A percentile compares a stretch with the other conserved stretches of the same genome.
These are phyloP conservation scores for Hericium rajendrae DNA, from an alignment of 768 basidiomycete species.

Conservation along the genomic window DNA sequence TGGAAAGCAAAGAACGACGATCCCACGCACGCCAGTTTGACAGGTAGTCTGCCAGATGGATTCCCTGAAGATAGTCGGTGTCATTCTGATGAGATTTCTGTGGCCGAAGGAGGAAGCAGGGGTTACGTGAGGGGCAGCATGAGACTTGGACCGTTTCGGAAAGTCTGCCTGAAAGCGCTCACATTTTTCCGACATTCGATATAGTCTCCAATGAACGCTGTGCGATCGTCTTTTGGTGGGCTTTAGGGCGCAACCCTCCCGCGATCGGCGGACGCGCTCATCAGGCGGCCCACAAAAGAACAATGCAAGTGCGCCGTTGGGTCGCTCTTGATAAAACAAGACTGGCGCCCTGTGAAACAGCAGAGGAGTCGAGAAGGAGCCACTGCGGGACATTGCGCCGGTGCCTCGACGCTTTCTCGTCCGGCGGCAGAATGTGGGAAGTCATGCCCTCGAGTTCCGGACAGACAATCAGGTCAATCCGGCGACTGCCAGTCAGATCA, in stretches of 20 bases:
- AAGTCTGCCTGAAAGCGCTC: background rate
- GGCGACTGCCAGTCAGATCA: background rate
- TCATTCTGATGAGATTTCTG: conserved; percentile 15
- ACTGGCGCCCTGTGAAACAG: no score
- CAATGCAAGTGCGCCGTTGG: no score
- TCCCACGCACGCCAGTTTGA: no score
- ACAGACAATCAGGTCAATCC: background rate
- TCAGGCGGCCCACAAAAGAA: background rate
- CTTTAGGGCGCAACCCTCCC: background rate
- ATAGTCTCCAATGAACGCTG: conserved; percentile 6
- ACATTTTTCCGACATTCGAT: conserved; percentile 1
- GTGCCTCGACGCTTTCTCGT: conserved; percentile 9
- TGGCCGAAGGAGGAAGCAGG: background rate
- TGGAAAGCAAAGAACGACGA: no score
- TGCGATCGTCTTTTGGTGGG: background rate
- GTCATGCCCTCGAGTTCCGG: background rate
- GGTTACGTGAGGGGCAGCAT: conserved; percentile 11
- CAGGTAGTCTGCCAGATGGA: no score
- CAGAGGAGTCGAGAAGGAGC: no score
- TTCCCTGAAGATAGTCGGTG: background rate
- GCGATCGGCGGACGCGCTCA: background rate
- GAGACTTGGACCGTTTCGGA: conserved; percentile 4
- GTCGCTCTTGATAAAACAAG: no score
- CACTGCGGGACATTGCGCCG: background rate
- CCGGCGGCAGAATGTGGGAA: conserved; percentile 4